These are phyloP conservation scores for Pontederia crassipes DNA, from an alignment of 176 grass and related monocot genomes.

Conservation along the genomic window DNA sequence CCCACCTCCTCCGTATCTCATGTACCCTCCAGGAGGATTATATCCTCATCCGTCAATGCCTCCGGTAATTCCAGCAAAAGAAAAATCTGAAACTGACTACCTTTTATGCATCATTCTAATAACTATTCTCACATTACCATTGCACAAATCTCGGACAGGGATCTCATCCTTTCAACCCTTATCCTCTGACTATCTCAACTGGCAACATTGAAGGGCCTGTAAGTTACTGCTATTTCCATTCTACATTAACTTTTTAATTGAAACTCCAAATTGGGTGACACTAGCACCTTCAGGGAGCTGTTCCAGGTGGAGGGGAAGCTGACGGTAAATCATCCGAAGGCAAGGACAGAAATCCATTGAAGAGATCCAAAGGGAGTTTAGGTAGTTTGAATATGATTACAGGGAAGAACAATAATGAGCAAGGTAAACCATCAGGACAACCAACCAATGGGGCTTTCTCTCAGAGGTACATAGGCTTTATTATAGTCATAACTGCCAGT, in stretches of 20 bases:
- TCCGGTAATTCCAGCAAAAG: constrained; percentile 35
- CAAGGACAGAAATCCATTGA: constrained; percentile 77
- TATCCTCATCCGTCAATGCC: constrained; percentile 92
- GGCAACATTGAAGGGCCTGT: constrained; percentile 67
- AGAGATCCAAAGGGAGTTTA: constrained; percentile 94
- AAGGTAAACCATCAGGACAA: constrained; percentile 59
- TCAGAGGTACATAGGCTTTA: constrained; percentile 52
- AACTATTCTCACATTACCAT: not conserved
- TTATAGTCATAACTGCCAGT: too few relatives aligned
- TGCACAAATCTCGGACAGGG: constrained; percentile 37
- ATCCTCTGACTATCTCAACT: constrained; percentile 58
- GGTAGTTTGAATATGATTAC: constrained; percentile 99
- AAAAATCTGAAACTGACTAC: too few relatives aligned
- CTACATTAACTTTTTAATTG: constrained; percentile 6
- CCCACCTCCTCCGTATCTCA: constrained; percentile 58
- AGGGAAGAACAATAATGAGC: constrained; percentile 55
- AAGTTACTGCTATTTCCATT: constrained; percentile 27
- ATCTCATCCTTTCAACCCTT: constrained; percentile 72
- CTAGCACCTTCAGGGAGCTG: constrained; percentile 40
- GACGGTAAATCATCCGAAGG: constrained; percentile 68
- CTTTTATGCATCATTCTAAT: too few relatives aligned
- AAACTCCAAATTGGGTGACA: not conserved
- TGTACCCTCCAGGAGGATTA: constrained; percentile 90
- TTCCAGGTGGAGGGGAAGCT: constrained; percentile 35
- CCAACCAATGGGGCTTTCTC: constrained; percentile 61